These are phyloP conservation scores for Vigna angularis DNA, from an alignment of 306 rosid genomes.

Conservation along the genomic window DNA sequence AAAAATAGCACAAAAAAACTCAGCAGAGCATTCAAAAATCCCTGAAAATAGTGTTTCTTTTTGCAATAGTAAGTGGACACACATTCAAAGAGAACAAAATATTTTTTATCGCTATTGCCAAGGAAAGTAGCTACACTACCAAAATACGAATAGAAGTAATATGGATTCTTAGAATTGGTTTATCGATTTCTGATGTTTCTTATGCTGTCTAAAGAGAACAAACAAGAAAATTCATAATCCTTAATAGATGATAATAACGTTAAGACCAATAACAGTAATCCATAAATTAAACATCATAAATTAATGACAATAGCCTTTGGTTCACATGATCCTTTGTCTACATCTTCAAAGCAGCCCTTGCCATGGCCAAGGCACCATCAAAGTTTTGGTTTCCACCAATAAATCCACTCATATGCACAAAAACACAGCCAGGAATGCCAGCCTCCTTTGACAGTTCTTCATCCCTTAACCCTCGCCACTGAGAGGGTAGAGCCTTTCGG, in stretches of 20 bases:
- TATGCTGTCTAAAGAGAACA: background rate
- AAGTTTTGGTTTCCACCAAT: constrained; percentile 79
- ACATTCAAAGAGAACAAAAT: background rate
- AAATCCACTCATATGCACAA: constrained; percentile 90
- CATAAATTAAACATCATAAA: background rate
- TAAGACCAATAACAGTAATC: constrained; percentile 11
- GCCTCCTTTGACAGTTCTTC: constrained; percentile 70
- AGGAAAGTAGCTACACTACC: background rate
- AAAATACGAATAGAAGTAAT: background rate
- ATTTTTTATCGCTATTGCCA: background rate
- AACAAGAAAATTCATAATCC: background rate
- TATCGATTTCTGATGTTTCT: background rate
- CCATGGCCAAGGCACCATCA: constrained; percentile 90
- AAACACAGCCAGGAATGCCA: constrained; percentile 75
- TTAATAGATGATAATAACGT: background rate
- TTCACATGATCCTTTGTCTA: constrained; percentile 35
- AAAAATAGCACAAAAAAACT: too few relatives aligned
- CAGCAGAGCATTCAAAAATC: too few relatives aligned
- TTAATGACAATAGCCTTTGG: background rate
- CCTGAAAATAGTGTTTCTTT: background rate
- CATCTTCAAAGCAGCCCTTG: constrained; percentile 74
- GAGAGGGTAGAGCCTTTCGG: constrained; percentile 70
- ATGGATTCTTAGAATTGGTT: background rate
- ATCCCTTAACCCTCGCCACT: constrained; percentile 88
- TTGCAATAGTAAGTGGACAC: background rate